Percentiles rank a stretch among this genome's conserved stretches.
Evolutionary conservation across 2,329 filamentous ascomycete genomes (phyloP).

Genomic region (Ophiostoma sp.): DNA sequence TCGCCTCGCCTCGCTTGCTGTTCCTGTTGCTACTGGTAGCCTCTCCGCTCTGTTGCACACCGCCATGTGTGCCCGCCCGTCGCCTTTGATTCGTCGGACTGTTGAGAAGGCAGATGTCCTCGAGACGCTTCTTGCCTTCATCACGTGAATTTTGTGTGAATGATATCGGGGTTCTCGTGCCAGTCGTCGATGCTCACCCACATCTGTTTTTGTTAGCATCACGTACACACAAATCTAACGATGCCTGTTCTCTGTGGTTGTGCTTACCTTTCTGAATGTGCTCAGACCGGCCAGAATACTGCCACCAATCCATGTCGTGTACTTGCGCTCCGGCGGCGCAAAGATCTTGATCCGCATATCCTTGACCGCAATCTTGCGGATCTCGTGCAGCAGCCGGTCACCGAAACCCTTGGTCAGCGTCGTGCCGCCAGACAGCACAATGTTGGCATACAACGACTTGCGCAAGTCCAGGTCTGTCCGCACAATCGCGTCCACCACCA

Average conservation of each 20-base stretch:
- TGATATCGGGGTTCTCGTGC: constrained; percentile 99
- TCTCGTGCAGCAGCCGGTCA: constrained; percentile 85
- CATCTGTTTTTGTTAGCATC: constrained; percentile 63
- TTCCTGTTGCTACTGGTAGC: background rate
- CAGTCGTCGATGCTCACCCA: constrained; percentile 99
- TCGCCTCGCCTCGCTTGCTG: background rate
- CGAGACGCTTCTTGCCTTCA: too few relatives aligned
- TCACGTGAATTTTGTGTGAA: constrained; percentile 94
- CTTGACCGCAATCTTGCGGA: constrained; percentile 91
- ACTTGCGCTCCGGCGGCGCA: constrained; percentile 94
- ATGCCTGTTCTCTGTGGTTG: constrained; percentile 11
- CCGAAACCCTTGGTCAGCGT: constrained; percentile 97
- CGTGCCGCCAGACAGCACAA: constrained; percentile 93
- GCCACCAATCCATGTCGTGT: constrained; percentile 98
- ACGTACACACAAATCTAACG: background rate
- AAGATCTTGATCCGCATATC: constrained; percentile 99
- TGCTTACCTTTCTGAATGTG: constrained; percentile 90
- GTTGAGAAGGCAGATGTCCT: too few relatives aligned
- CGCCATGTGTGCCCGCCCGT: background rate
- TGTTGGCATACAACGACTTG: constrained; percentile 92
- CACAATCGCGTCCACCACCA: constrained; percentile 93
- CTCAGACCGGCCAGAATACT: constrained; percentile 95
- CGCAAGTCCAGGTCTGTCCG: constrained; percentile 93
- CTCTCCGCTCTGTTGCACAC: background rate
- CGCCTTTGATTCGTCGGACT: background rate